Conservation (phyloP, 345 rosid species). For the Salix purpurea region DNA sequence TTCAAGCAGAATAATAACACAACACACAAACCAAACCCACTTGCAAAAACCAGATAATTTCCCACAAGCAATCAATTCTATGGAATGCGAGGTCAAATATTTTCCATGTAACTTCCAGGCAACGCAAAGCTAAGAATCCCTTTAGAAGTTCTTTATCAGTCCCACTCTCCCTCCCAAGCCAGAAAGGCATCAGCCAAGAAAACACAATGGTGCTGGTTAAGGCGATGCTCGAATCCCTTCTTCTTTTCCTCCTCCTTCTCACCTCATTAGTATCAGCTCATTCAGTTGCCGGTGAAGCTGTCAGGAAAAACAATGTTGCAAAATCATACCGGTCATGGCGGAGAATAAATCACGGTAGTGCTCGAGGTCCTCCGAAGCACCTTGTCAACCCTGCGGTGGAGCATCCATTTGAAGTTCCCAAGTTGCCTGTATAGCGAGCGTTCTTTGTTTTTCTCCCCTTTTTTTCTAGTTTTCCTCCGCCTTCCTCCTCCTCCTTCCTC, state of each 20-base stretch:
- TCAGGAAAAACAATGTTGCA: background rate
- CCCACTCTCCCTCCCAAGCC: background rate
- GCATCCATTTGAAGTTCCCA: constrained; percentile 27
- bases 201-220: constrained; percentile 16
- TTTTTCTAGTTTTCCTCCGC: background rate
- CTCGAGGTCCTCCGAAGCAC: constrained; percentile 38
- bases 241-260: constrained; percentile 26
- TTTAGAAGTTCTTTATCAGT: constrained; percentile 5
- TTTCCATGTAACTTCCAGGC: constrained; percentile 22
- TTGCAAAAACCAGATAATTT: background rate
- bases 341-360: constrained; percentile 40
- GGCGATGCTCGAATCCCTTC: constrained; percentile 11
- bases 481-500: background rate
- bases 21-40: background rate
- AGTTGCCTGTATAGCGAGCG: constrained; percentile 32
- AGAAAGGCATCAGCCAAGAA: background rate
- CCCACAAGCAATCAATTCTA: background rate
- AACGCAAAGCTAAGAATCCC: constrained; percentile 23
- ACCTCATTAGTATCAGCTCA: constrained; percentile 10
- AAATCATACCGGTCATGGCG: constrained; percentile 3
- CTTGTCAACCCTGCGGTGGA: constrained; percentile 28
- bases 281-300: constrained; percentile 13
- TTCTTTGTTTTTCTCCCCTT: too few species aligned
- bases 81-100: background rate
- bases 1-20: background rate